Evolutionary conservation across 805 yeast species (phyloP).

Genomic region (Nakazawaea peltata): DNA sequence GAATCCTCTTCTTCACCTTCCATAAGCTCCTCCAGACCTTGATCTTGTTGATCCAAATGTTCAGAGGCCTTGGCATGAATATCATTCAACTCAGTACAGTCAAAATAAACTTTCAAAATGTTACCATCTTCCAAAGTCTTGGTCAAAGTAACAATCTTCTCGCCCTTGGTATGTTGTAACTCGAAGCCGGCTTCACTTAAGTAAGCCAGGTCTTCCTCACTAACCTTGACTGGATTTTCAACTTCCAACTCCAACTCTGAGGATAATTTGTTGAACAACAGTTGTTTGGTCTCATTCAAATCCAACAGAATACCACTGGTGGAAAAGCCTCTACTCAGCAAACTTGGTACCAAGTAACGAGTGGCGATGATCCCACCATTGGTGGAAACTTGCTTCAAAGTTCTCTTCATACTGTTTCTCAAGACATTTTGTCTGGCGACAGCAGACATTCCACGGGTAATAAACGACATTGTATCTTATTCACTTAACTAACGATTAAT

Average conservation of each 20-base stretch:
- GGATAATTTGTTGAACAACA: slow-evolving; percentile 2
- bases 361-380: too few relatives aligned
- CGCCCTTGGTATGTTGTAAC: slow-evolving; percentile 7
- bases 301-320: too few relatives aligned
- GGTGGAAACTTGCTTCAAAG: too few relatives aligned
- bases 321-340: too few relatives aligned
- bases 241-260: slow-evolving; percentile 2
- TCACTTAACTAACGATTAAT: too few relatives aligned
- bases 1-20: slow-evolving; percentile 4
- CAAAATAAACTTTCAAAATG: slow-evolving; percentile 9
- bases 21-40: not conserved
- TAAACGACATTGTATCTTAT: too few relatives aligned
- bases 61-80: slow-evolving; percentile 1
- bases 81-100: slow-evolving; percentile 9
- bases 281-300: slow-evolving; percentile 1
- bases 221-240: slow-evolving; percentile 1
- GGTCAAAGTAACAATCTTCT: slow-evolving; percentile 9
- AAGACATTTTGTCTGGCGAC: too few relatives aligned
- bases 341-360: too few relatives aligned
- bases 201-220: slow-evolving; percentile 1
- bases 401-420: too few relatives aligned
- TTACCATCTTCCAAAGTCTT: slow-evolving; percentile 4
- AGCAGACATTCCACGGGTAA: too few relatives aligned
- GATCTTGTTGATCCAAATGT: slow-evolving; percentile 1
- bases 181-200: slow-evolving; percentile 3